phyloP scores from a whole-genome alignment of 192 early-diverging fungal genomes.

The Coemansia sp. region DNA sequence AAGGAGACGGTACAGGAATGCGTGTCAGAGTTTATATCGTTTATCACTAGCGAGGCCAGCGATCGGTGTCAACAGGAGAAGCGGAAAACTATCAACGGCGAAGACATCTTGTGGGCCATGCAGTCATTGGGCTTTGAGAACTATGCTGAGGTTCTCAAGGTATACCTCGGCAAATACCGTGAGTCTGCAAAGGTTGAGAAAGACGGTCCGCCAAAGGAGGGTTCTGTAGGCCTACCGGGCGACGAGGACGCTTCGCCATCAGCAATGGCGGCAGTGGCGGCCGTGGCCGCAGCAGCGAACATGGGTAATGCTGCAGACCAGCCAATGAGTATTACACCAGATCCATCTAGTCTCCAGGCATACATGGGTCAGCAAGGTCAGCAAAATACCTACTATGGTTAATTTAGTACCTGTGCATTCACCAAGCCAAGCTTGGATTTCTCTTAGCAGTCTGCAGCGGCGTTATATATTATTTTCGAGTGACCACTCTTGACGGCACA shows the following conservation, averaged over 20 bases:
- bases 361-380: slow-evolving; percentile 48
- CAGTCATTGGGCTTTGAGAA: slow-evolving; percentile 97
- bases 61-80: slow-evolving; percentile 94
- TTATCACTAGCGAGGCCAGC: slow-evolving; percentile 96
- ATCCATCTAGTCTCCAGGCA: slow-evolving; percentile 36
- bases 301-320: slow-evolving; percentile 23
- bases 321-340: slow-evolving; percentile 27
- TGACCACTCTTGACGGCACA: neutral
- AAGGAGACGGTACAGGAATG: slow-evolving; percentile 97
- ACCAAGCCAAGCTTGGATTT: neutral
- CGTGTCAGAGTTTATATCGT: slow-evolving; percentile 97
- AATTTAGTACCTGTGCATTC: neutral
- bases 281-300: slow-evolving; percentile 19
- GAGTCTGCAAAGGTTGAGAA: slow-evolving; percentile 60
- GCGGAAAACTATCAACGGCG: slow-evolving; percentile 97
- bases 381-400: slow-evolving; percentile 46
- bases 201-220: slow-evolving; percentile 33
- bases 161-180: slow-evolving; percentile 86
- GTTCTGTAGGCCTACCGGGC: slow-evolving; percentile 11
- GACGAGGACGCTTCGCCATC: slow-evolving; percentile 26
- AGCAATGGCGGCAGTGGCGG: slow-evolving; percentile 13
- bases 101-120: slow-evolving; percentile 98
- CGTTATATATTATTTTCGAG: slow-evolving; percentile 5
- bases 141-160: slow-evolving; percentile 86
- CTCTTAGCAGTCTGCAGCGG: neutral